Evolutionary conservation across 2,329 filamentous ascomycete species (phyloP), one percentile per base, ranked within the genome.

Genomic region (Aspergillus brunneoviolaceus): DNA sequence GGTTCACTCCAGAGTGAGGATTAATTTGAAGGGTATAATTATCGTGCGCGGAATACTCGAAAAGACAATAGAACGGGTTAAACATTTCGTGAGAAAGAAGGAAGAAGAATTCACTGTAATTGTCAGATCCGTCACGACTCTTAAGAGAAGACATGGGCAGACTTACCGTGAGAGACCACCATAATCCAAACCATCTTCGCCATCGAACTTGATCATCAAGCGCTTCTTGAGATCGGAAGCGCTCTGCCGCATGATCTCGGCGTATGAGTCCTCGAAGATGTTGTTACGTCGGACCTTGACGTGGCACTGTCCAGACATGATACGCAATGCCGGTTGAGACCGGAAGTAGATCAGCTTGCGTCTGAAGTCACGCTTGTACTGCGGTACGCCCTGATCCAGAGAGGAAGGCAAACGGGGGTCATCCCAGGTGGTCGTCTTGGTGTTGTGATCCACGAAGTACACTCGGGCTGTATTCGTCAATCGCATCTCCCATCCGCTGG

Each of bases 21-120:
- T 99, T 99, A 82, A 99, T 99, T 80, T 99, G 95, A 58, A 99
- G 89, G 31, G 95, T 99, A 81, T 99, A 99, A 81, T 99, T 99
- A 86, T 99, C 95, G 82, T 99, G 95, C 45, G 95, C 95, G 27
- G 95, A 98, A 79, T 99, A 99, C 80, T 99, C 95, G 82, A 99
- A 99, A 57, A 99, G 84, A 76, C 95, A 99, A 82, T 99, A 99
- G 81, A 99, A 99, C 33, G 95, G 95, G 77, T 99, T 99, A 82
- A 99, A 99, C 95, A 99, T 99, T 82, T 99, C 95, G 80, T 99
- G 95, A 16, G 94, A 98, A 58, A 99, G 86, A 47, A 99, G 83
- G 87, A 99, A 99, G 84, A 99, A 99, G 83, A 99, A 99, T 79
- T 99, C 95, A 85, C 93, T 87, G 53, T 33, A 9, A 14, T 51